Percentiles rank a stretch among this genome's conserved stretches.
These are phyloP conservation scores for Globisporangium recalcitrans DNA, from an alignment of 352 stramenopile species.

Conservation along the genomic window DNA sequence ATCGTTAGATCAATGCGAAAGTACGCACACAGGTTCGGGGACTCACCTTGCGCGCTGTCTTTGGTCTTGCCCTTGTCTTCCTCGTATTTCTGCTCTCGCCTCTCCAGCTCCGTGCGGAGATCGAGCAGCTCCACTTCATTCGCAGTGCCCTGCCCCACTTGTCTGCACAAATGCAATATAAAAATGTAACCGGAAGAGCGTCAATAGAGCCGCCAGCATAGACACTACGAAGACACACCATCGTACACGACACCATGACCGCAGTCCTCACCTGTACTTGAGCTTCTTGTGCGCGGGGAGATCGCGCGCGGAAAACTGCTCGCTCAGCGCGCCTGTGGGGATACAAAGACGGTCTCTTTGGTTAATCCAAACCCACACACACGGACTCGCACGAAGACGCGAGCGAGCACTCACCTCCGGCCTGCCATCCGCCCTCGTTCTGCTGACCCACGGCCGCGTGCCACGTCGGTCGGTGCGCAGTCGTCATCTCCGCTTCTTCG, in stretches of 20 bases:
- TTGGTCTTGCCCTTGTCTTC: conserved; percentile 69
- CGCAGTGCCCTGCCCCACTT: conserved; percentile 75
- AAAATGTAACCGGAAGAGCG: too few species aligned
- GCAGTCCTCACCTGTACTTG: conserved; percentile 59
- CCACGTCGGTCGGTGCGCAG: conserved; percentile 81
- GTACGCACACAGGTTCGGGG: too few species aligned
- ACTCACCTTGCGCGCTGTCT: conserved; percentile 70
- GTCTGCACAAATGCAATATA: conserved; percentile 22
- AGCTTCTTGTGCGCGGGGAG: conserved; percentile 77
- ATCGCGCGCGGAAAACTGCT: conserved; percentile 79
- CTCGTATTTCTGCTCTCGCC: conserved; percentile 71
- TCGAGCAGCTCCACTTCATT: conserved; percentile 77
- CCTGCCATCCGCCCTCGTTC: conserved; percentile 83
- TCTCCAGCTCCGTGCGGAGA: conserved; percentile 66
- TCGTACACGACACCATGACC: background rate
- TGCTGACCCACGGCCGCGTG: conserved; percentile 81
- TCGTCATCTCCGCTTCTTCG: conserved; percentile 53
- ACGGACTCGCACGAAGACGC: background rate
- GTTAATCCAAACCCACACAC: background rate
- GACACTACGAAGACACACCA: background rate
- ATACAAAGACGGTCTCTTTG: background rate
- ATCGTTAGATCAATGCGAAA: background rate
- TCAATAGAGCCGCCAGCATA: background rate
- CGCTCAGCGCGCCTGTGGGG: conserved; percentile 57
- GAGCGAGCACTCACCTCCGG: conserved; percentile 41